Conservation (phyloP, 1,139 yeast genomes). For the Candida neerlandica region DNA sequence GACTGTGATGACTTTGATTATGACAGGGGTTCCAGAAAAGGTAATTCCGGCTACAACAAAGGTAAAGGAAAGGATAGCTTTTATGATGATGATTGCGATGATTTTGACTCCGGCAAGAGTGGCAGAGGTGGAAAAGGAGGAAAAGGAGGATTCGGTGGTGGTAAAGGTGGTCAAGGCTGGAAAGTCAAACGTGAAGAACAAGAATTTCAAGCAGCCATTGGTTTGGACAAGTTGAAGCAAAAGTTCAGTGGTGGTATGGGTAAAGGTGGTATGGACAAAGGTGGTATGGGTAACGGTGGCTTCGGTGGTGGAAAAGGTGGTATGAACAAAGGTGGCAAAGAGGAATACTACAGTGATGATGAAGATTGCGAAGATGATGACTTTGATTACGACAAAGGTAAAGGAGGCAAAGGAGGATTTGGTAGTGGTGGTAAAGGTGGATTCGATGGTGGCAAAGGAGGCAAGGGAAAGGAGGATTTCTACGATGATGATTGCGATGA, state of each 20-base stretch:
- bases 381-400: neutral
- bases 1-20: neutral
- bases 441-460: neutral
- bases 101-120: neutral
- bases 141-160: neutral
- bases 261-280: conserved; percentile 1
- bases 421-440: neutral
- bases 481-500: neutral
- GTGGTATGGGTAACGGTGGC: neutral
- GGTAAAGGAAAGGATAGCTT: neutral
- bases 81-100: neutral
- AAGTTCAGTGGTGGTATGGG: conserved; percentile 4
- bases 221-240: conserved; percentile 3
- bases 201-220: conserved; percentile 1
- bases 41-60: neutral
- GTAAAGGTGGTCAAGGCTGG: neutral
- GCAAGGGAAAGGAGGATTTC: neutral
- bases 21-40: neutral
- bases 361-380: neutral
- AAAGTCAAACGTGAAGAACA: neutral
- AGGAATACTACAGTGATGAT: neutral
- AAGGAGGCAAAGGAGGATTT: too few species aligned
- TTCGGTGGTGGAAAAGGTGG: conserved; percentile 6
- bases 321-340: neutral
- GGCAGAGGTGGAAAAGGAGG: neutral